Conservation (phyloP, 192 early-diverging fungal genomes). For the Chytriomyces hyalinus region DNA sequence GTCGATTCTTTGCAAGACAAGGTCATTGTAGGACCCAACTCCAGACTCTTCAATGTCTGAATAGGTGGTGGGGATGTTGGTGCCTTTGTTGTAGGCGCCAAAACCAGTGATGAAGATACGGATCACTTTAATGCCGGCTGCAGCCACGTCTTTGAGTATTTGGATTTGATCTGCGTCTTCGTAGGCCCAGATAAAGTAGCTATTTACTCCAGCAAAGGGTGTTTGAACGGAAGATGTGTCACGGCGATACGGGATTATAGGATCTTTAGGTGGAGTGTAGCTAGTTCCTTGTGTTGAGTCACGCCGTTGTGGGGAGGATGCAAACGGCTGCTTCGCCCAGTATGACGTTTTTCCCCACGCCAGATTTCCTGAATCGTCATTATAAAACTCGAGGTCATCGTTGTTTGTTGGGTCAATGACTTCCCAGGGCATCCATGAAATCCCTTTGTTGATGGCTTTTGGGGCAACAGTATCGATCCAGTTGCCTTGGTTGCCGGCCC, state of each 20-base stretch:
- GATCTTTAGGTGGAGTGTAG: too few species aligned
- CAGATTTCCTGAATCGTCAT: conserved; percentile 3
- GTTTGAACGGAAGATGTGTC: not conserved
- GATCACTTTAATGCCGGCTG: conserved; percentile 2
- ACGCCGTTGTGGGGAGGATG: too few species aligned
- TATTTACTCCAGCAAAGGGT: conserved; percentile 31
- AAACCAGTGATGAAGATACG: conserved; percentile 35
- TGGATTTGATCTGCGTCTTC: conserved; percentile 7
- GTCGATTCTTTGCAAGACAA: conserved; percentile 25
- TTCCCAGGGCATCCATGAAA: not conserved
- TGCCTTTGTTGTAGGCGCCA: conserved; percentile 30
- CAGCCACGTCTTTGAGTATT: conserved; percentile 1
- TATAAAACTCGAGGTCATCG: conserved; percentile 35
- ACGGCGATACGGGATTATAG: too few species aligned
- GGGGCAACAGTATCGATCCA: not conserved
- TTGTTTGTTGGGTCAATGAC: not conserved
- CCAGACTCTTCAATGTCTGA: conserved; percentile 19
- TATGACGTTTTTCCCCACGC: too few species aligned
- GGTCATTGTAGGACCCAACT: conserved; percentile 31
- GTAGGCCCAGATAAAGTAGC: conserved; percentile 29
- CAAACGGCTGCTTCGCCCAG: too few species aligned
- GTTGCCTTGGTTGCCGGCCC: not conserved
- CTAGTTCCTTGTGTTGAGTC: too few species aligned
- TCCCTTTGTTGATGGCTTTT: not conserved
- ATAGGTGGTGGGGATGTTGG: not conserved